Base-by-base conservation (phyloP, 2,329 filamentous ascomycete genomes). In the Boeremia lycopersici region DNA sequence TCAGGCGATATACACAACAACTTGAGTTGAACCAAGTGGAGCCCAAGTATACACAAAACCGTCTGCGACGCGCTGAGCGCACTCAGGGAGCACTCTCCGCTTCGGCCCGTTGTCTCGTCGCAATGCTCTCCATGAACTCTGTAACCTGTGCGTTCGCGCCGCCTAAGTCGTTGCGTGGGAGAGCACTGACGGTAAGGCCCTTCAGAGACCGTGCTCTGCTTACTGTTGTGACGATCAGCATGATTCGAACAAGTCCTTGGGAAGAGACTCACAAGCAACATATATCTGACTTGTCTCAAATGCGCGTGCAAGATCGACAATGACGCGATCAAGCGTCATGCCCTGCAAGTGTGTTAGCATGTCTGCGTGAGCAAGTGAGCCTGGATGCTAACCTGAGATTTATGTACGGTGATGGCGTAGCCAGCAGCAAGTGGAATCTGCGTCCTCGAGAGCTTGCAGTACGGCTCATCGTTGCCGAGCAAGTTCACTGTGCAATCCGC, bases 361-460 rank as follows among this genome's bases (percentile, higher is more conserved):
- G 4, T 11, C 6, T 19, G 28, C 7, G 9, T 11, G 25, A n/a
- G 28, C 3, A 29, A 40, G n/a, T n/a, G n/a, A n/a, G 11, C n/a
- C 9, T 8, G 5, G 5, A 3, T 0, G 45, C 39, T 12, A 23
- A 67, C 67, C 59, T 72, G 68, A 7, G 79, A 79, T 67, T 86
- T 87, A 67, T 89, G 86, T 2, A 87, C 81, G 0, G 81, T 88
- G 63, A 87, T 80, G 0, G 86, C 86, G 82, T 85, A 89, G 0
- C 81, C 86, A 0, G 84, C 76, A 1, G 79, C 72, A 0, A 89
- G 75, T 0, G 86, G 86, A 6, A 89, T 78, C 63, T 88, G 86
- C 0, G 84, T 85, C n/a, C 86, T 77, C 1, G 76, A 75, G 0
- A 87, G 65, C 1, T 81, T 61, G 31, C 77, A 80, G 57, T 80